These are phyloP conservation scores for Dichotomocladium elegans DNA, from an alignment of 371 early-diverging fungal genomes.

Conservation along the genomic window DNA sequence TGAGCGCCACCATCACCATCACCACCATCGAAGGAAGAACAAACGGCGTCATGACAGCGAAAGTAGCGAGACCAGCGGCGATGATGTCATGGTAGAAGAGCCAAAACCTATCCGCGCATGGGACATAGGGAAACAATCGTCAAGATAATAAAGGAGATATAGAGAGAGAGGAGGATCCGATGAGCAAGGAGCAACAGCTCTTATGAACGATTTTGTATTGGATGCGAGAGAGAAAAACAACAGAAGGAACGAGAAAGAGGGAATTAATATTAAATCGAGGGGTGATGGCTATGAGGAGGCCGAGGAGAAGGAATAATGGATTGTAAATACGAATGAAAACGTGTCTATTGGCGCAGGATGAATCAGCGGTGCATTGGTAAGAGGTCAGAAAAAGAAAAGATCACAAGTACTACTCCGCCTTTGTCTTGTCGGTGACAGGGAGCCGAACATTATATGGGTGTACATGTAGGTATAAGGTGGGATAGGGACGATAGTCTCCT, in stretches of 20 bases:
- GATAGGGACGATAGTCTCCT: too few relatives aligned
- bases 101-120: constrained; percentile 8
- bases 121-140: constrained; percentile 11
- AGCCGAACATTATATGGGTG: too few relatives aligned
- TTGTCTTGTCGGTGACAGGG: too few relatives aligned
- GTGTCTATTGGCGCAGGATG: too few relatives aligned
- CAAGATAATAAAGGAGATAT: background rate
- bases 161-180: background rate
- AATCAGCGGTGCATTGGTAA: too few relatives aligned
- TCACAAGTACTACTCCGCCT: too few relatives aligned
- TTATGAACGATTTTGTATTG: too few relatives aligned
- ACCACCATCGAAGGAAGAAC: background rate
- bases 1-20: too few relatives aligned
- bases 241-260: background rate
- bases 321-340: background rate
- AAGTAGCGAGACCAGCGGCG: background rate
- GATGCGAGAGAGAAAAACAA: too few relatives aligned
- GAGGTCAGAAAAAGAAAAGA: too few relatives aligned
- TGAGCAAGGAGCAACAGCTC: too few relatives aligned
- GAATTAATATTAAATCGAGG: background rate
- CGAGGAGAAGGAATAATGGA: background rate
- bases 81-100: constrained; percentile 2
- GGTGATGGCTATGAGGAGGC: background rate
- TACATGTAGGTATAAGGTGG: constrained; percentile 2
- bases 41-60: background rate